Base-by-base conservation (phyloP, 2,329 filamentous ascomycete genomes). In the Colletotrichum godetiae region DNA sequence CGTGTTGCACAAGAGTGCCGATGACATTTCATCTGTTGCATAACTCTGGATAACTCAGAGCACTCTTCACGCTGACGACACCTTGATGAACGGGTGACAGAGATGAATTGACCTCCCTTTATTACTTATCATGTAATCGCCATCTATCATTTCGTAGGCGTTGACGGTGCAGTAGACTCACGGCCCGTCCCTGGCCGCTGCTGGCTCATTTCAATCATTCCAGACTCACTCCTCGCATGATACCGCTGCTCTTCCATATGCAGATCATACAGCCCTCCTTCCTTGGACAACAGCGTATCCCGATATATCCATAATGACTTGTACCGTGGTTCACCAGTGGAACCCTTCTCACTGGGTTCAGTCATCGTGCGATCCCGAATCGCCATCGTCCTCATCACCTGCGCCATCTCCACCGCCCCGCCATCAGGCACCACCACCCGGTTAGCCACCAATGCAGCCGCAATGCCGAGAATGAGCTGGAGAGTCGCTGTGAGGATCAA, bases 401-500 rank as follows among this genome's bases (percentile, higher is more conserved):
- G 74, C 19, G 75, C 74, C 55, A 75, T 62, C 29, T 70, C 74
- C 2, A 76, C 68, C 0, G 74, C 67, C 3, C 72, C 72, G 1
- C 67, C 53, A 4, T 58, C 52, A 1, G 75, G 78, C 24, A 80
- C 76, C 31, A 78, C 76, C 37, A 81, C 79, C 55, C 63, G 71
- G 74, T 78, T 80, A 12, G 79, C 77, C n/a, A 79, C 49, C 7
- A 75, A 24, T 7, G 79, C 75, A 0, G 76, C 73, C 0, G 73
- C 61, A 27, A 78, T 46, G 8, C 78, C 78, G 22, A 82, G 66
- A 0, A 80, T 6, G 1, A 82, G 76, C 74, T 83, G 81, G 42
- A 82, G 61, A 15, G 76, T 76, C 15, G 80, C 74, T 11, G 80
- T 82, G 15, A 83, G 74, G 0, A 78, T 75, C 6, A 84, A 60